A percentile compares a stretch with the other conserved stretches of the same genome.
These are phyloP conservation scores for Pichia sp. DNA, from an alignment of 1,139 yeast genomes.

Conservation along the genomic window DNA sequence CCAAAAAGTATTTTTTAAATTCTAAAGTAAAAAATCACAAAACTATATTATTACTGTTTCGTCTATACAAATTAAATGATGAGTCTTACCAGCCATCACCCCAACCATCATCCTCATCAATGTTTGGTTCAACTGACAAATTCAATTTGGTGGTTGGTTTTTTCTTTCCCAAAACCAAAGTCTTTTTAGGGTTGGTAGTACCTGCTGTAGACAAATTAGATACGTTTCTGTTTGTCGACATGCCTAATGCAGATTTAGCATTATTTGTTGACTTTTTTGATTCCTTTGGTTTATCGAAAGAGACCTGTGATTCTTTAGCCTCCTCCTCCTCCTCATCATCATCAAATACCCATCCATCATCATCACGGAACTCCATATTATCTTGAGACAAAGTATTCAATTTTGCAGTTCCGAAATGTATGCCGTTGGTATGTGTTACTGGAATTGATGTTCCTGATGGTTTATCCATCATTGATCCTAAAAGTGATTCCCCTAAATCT, in stretches of 20 bases:
- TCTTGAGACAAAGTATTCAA: slow-evolving; percentile 6
- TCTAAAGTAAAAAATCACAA: too few species aligned
- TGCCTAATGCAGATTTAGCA: slow-evolving; percentile 12
- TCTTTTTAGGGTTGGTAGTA: slow-evolving; percentile 3
- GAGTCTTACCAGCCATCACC: slow-evolving; percentile 41
- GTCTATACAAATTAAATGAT: not conserved
- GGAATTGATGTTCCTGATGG: slow-evolving; percentile 11
- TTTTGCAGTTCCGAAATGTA: not conserved
- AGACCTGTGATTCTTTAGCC: not conserved
- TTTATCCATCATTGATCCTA: slow-evolving; percentile 11
- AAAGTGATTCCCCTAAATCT: slow-evolving; percentile 18
- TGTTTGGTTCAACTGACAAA: slow-evolving; percentile 4
- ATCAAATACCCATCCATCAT: slow-evolving; percentile 35
- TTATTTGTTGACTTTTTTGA: slow-evolving; percentile 1
- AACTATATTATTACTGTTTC: too few species aligned
- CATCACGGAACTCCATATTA: slow-evolving; percentile 20
- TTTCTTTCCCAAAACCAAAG: slow-evolving; percentile 21
- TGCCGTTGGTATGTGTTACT: slow-evolving; percentile 6
- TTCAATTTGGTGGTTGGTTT: slow-evolving; percentile 12
- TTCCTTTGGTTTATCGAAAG: not conserved
- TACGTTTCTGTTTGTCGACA: not conserved
- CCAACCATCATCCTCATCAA: slow-evolving; percentile 45
- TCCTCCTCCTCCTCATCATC: slow-evolving; percentile 19
- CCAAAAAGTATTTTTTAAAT: too few species aligned
- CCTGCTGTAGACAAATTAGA: not conserved